A percentile compares a stretch with the other conserved stretches of the same genome.
Conservation (phyloP, 257 asterid genomes). For the Penstemon newberryi region DNA sequence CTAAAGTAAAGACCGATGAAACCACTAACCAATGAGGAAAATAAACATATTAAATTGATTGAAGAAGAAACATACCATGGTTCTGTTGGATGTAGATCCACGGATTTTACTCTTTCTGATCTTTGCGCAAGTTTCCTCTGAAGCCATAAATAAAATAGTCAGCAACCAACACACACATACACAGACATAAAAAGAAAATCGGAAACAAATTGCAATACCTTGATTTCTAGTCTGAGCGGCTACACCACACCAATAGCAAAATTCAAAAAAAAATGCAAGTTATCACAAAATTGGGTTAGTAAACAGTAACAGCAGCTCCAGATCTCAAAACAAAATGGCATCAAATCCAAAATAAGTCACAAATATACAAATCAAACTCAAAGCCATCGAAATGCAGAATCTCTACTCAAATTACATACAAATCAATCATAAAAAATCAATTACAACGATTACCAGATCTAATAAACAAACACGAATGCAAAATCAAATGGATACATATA, state of each 20-base stretch:
- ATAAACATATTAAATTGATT: background rate
- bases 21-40: background rate
- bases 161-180: conserved; percentile 22
- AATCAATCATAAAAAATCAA: conserved; percentile 20
- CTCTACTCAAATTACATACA: conserved; percentile 18
- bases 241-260: conserved; percentile 32
- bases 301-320: conserved; percentile 26
- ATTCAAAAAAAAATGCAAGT: conserved; percentile 18
- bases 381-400: conserved; percentile 28
- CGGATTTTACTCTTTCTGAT: conserved; percentile 75
- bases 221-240: conserved; percentile 66
- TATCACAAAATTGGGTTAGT: conserved; percentile 31
- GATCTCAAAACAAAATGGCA: conserved; percentile 33
- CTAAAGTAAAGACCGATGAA: conserved; percentile 10
- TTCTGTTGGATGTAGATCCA: conserved; percentile 79
- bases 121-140: conserved; percentile 74
- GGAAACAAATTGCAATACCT: conserved; percentile 36
- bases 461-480: conserved; percentile 23
- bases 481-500: conserved; percentile 24
- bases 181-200: conserved; percentile 6
- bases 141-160: conserved; percentile 31
- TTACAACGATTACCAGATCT: conserved; percentile 39
- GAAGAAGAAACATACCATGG: conserved; percentile 50
- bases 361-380: conserved; percentile 33
- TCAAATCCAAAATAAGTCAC: conserved; percentile 27